Conservation (phyloP, 257 asterid genomes). For the Hygrophila difformis region DNA sequence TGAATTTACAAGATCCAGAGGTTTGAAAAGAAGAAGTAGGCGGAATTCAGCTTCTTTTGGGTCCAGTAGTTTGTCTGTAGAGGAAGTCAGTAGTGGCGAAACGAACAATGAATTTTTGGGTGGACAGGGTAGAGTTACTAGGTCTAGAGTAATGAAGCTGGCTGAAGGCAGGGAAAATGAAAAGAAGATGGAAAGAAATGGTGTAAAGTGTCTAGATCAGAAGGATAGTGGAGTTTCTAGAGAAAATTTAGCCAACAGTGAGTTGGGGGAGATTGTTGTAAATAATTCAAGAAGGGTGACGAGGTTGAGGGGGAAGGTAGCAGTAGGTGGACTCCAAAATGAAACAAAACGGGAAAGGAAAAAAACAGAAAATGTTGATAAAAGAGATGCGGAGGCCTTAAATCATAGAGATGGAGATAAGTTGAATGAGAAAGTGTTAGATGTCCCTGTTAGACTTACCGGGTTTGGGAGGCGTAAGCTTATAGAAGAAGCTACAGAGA, state of each 20-base stretch:
- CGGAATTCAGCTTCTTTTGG: slow-evolving; percentile 15
- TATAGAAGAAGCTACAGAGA: slow-evolving; percentile 15
- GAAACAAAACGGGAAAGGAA: slow-evolving; percentile 11
- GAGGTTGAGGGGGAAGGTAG: slow-evolving; percentile 13
- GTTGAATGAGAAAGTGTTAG: slow-evolving; percentile 19
- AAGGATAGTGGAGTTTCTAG: slow-evolving; percentile 5
- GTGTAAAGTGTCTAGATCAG: not conserved
- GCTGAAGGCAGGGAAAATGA: slow-evolving; percentile 11
- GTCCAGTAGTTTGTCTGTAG: slow-evolving; percentile 15
- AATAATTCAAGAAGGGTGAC: slow-evolving; percentile 8
- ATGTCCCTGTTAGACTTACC: slow-evolving; percentile 19
- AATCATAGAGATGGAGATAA: slow-evolving; percentile 5
- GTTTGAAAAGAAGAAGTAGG: slow-evolving; percentile 19
- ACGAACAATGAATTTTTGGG: slow-evolving; percentile 9
- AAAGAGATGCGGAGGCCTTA: slow-evolving; percentile 3
- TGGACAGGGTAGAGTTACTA: slow-evolving; percentile 15
- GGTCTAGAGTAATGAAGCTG: slow-evolving; percentile 18
- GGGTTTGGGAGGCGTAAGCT: slow-evolving; percentile 26
- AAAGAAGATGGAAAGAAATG: slow-evolving; percentile 19
- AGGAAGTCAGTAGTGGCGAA: slow-evolving; percentile 14
- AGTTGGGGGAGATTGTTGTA: slow-evolving; percentile 11
- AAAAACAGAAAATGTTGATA: slow-evolving; percentile 2
- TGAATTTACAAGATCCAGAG: slow-evolving; percentile 32
- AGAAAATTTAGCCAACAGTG: slow-evolving; percentile 11
- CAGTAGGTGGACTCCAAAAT: slow-evolving; percentile 8